phyloP scores from a whole-genome alignment of 306 rosid species.

The Urtica urens region DNA sequence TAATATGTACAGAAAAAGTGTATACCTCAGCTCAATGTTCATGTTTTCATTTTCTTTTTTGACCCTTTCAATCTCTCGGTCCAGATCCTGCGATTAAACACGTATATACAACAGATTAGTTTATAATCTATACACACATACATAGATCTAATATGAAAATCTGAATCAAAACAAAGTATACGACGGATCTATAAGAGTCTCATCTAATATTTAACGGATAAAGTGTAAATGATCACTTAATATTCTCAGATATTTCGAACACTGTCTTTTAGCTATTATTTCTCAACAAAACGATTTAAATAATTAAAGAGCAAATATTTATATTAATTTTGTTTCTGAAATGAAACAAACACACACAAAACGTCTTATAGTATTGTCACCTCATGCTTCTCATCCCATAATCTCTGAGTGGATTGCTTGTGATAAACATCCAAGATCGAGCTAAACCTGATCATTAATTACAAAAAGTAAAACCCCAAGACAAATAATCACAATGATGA shows the following conservation, averaged over 20 bases:
- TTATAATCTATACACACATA: slow-evolving; percentile 5
- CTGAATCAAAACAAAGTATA: too few relatives aligned
- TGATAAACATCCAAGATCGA: slow-evolving; percentile 59
- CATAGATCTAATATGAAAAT: not conserved
- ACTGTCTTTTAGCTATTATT: slow-evolving; percentile 12
- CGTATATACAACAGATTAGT: too few relatives aligned
- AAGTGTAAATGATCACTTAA: not conserved
- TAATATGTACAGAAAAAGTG: too few relatives aligned
- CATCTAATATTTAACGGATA: not conserved
- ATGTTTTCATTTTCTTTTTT: slow-evolving; percentile 86
- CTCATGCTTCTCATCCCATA: slow-evolving; percentile 96
- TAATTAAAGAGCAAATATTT: not conserved
- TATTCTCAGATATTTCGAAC: not conserved
- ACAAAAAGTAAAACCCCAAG: not conserved
- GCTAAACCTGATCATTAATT: slow-evolving; percentile 40
- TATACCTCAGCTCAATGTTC: slow-evolving; percentile 72
- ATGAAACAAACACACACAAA: not conserved
- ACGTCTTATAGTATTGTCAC: slow-evolving; percentile 21
- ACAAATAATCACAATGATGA: not conserved
- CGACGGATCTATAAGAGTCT: too few relatives aligned
- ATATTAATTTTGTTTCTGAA: not conserved
- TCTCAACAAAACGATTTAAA: slow-evolving; percentile 1
- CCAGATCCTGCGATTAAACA: slow-evolving; percentile 61
- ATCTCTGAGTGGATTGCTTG: slow-evolving; percentile 41
- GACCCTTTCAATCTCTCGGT: slow-evolving; percentile 66